Evolutionary conservation across 345 rosid genomes (phyloP), one percentile per base, ranked within the genome.

Genomic region (Cardamine occulta): DNA sequence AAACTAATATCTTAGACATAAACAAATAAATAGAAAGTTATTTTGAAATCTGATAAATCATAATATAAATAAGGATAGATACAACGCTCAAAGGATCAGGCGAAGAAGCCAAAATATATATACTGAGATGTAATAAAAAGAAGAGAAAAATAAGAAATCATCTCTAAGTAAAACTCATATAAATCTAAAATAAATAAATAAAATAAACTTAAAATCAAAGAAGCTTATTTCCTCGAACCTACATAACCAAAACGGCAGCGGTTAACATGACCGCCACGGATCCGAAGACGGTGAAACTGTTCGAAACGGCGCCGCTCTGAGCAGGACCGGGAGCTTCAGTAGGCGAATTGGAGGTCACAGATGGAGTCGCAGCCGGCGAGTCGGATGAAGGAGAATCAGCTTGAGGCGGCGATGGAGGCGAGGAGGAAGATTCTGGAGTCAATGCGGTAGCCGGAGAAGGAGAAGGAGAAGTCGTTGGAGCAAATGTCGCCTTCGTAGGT

Each of bases 291-390:
- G 75, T 21, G 54, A 58, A 47, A 26, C 53, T 80, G 68, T 73
- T 78, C 1, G 78, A 68, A 73, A 63, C 82, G 49, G 82, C 84
- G 13, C 65, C 81, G 70, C 62, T 60, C 3, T 7, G 40, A 8
- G 69, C 37, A 8, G 85, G 82, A 17, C 40, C 77, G 12, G 85
- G 87, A 72, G 87, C 87, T 19, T 44, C 58, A 34, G 77, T 18
- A 1, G 85, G 85, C 0, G 85, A 45, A 47, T 12, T 9, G 5
- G 80, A 66, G 62, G 77, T 72, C 0, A 53, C 1, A 0, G 85
- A 65, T 4, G 85, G 62, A 47, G 72, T 1, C 5, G 19, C 15
- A 26, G 77, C 59, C 3, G 82, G 63, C 0, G 63, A 18, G 6
- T 62, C 73, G 6, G 82, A 24, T 12, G 13, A 4, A 44, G 80